These are phyloP conservation scores for Lignosus rhinocerotis DNA, from an alignment of 1,284 basidiomycete species.

Conservation along the genomic window DNA sequence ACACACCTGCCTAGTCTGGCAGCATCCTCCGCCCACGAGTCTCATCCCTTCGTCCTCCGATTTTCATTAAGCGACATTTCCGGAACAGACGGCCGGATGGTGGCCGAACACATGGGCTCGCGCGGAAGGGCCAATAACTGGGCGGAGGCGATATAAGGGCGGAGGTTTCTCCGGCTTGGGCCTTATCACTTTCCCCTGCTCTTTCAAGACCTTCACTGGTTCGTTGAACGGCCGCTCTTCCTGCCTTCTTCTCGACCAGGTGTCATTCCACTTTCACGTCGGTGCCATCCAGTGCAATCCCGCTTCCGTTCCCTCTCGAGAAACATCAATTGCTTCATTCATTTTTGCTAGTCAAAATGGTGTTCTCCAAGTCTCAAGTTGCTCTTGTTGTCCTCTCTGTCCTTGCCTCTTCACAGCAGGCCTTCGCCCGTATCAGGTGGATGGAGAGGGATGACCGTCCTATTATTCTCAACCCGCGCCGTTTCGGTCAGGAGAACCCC, in stretches of 20 bases:
- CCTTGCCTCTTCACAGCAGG: constrained; percentile 42
- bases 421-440: constrained; percentile 45
- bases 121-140: constrained; percentile 6
- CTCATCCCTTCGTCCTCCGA: neutral
- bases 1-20: constrained; percentile 7
- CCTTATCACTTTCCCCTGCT: constrained; percentile 27
- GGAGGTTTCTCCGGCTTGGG: neutral
- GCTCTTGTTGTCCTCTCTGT: constrained; percentile 40
- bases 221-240: constrained; percentile 50
- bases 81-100: constrained; percentile 1
- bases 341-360: constrained; percentile 33
- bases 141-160: constrained; percentile 11
- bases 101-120: neutral
- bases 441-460: constrained; percentile 48
- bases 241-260: constrained; percentile 47
- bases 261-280: constrained; percentile 40
- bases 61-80: neutral
- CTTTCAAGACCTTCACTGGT: constrained; percentile 34
- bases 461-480: constrained; percentile 49
- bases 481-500: constrained; percentile 55
- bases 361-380: constrained; percentile 47
- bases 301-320: constrained; percentile 26
- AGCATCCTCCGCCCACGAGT: neutral
- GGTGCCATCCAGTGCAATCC: constrained; percentile 31
- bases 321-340: constrained; percentile 24